Evolutionary conservation across 768 basidiomycete species (phyloP).

Genomic region (Omphalotus guepiniiformis): DNA sequence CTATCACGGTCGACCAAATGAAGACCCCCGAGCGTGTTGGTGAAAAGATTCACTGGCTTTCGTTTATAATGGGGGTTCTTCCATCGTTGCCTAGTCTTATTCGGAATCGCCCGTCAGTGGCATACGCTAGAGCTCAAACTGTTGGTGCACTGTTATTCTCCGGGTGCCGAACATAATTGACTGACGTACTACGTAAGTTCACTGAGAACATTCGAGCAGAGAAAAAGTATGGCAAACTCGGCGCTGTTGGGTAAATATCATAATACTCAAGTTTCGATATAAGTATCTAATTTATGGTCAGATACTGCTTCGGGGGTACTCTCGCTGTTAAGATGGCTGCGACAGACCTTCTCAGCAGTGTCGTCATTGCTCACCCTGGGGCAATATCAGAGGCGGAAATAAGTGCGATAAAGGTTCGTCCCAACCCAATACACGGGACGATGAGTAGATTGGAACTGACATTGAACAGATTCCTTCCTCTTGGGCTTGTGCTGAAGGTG

Average conservation of each 20-base stretch:
- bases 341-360: conserved; percentile 31
- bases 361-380: conserved; percentile 41
- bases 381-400: conserved; percentile 28
- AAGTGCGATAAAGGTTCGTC: conserved; percentile 29
- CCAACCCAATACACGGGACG: neutral
- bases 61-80: conserved; percentile 19
- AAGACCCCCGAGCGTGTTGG: conserved; percentile 27
- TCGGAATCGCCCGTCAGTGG: conserved; percentile 28
- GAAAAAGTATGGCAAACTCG: conserved; percentile 40
- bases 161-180: neutral
- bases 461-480: conserved; percentile 14
- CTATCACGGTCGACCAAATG: conserved; percentile 22
- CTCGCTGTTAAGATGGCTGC: conserved; percentile 32
- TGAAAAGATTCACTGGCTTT: conserved; percentile 22
- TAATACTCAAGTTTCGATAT: conserved; percentile 5
- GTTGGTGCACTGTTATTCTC: conserved; percentile 17
- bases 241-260: conserved; percentile 35
- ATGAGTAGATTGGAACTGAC: neutral
- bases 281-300: conserved; percentile 11
- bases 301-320: conserved; percentile 43
- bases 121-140: conserved; percentile 26
- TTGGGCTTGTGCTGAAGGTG: conserved; percentile 19
- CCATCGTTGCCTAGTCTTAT: conserved; percentile 26
- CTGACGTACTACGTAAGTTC: conserved; percentile 23
- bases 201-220: conserved; percentile 30